Percentiles rank a stretch among this genome's conserved stretches.
Evolutionary conservation across 306 rosid species (phyloP).

Genomic region (Biancaea sappan): DNA sequence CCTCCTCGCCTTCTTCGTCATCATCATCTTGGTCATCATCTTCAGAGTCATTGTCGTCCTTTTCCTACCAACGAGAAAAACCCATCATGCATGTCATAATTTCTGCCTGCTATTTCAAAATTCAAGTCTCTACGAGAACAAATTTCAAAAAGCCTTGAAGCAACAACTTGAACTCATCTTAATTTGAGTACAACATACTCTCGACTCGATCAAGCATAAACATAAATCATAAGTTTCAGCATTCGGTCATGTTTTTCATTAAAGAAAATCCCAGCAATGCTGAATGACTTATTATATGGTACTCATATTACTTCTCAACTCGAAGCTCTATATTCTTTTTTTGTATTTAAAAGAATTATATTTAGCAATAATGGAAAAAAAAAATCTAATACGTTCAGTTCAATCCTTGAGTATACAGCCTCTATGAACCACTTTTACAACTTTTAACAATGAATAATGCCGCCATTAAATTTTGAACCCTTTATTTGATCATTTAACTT

Average conservation of each 20-base stretch:
- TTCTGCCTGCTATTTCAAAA: background rate
- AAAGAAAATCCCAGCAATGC: background rate
- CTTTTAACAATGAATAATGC: background rate
- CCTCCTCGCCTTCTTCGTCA: slow-evolving; percentile 53
- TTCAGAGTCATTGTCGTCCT: slow-evolving; percentile 65
- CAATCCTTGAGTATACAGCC: background rate
- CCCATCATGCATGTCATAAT: background rate
- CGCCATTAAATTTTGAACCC: background rate
- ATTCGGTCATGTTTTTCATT: background rate
- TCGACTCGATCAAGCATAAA: background rate
- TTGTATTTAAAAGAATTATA: background rate
- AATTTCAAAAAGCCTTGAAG: background rate
- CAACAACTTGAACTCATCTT: background rate
- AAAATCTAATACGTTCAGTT: slow-evolving; percentile 3
- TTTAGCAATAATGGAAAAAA: background rate
- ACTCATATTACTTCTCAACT: background rate
- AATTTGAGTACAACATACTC: background rate
- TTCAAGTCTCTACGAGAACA: no score
- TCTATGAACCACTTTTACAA: slow-evolving; percentile 6
- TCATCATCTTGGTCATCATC: slow-evolving; percentile 67
- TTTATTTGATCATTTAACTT: background rate
- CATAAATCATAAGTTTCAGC: background rate
- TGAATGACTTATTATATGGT: background rate
- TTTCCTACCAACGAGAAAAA: slow-evolving; percentile 50
- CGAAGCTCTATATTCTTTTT: background rate